A percentile compares a stretch with the other conserved stretches of the same genome.
These are phyloP conservation scores for Cyclostephanos tholiformis DNA, from an alignment of 108 stramenopile genomes.

Conservation along the genomic window DNA sequence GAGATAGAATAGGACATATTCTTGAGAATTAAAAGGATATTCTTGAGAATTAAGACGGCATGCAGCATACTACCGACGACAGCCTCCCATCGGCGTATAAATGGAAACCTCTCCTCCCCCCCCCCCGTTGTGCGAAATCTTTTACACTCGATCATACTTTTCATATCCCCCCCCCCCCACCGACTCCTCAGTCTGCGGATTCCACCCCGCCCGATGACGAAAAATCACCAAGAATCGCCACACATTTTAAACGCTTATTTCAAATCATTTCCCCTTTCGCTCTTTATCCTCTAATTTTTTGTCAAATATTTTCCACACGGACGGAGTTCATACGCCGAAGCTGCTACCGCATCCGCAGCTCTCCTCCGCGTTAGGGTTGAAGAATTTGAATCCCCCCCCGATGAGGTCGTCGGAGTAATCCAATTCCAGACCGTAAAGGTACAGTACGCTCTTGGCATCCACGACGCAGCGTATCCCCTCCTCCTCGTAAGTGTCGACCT, in stretches of 20 bases:
- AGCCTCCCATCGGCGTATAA: no score
- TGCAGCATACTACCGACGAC: background rate
- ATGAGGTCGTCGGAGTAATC: conserved; percentile 95
- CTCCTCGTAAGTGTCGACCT: conserved; percentile 65
- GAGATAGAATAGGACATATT: no score
- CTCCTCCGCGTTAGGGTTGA: conserved; percentile 97
- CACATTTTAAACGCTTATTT: no score
- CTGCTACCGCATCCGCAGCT: conserved; percentile 94
- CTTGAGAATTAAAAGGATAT: background rate
- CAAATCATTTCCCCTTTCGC: background rate
- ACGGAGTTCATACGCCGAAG: conserved; percentile 94
- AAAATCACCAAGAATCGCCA: no score
- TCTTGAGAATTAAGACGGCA: background rate
- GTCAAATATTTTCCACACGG: no score
- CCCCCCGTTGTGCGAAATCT: background rate
- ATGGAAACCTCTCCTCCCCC: no score
- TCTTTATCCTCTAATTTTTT: background rate
- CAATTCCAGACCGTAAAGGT: conserved; percentile 94
- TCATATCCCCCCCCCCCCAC: background rate
- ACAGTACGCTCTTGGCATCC: conserved; percentile 92
- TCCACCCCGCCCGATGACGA: no score
- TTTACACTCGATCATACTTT: background rate
- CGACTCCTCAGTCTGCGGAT: background rate
- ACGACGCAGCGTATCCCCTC: conserved; percentile 90
- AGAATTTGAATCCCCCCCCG: conserved; percentile 96